A percentile compares a stretch with the other conserved stretches of the same genome.
Evolutionary conservation across 2,329 filamentous ascomycete genomes (phyloP).

Genomic region (Neonectria neomacrospora): DNA sequence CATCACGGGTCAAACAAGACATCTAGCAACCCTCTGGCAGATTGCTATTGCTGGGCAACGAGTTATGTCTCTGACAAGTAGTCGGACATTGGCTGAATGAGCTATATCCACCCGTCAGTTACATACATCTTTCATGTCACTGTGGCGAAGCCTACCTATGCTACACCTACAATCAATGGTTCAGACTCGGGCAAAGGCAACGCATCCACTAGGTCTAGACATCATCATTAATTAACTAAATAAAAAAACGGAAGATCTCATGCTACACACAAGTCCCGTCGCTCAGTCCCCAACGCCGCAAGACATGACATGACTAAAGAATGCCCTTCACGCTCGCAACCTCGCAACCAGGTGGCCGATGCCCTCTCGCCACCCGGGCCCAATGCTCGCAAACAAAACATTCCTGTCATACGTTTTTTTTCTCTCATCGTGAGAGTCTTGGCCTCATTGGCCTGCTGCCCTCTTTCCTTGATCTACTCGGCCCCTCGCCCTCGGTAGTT

Average conservation of each 20-base stretch:
- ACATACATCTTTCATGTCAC: not conserved
- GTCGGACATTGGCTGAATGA: not conserved
- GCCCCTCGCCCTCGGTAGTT: slow-evolving; percentile 61
- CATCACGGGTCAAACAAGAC: not conserved
- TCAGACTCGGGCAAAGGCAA: not conserved
- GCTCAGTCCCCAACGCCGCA: slow-evolving; percentile 22
- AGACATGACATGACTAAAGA: slow-evolving; percentile 22
- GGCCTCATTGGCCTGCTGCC: slow-evolving; percentile 24
- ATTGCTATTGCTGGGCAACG: not conserved
- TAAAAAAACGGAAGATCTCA: slow-evolving; percentile 11
- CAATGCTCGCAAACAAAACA: slow-evolving; percentile 36
- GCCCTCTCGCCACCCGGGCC: slow-evolving; percentile 20
- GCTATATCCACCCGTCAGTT: not conserved
- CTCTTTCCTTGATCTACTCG: slow-evolving; percentile 34
- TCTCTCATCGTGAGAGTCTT: slow-evolving; percentile 40
- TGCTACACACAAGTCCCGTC: slow-evolving; percentile 9
- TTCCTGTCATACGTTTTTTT: slow-evolving; percentile 39
- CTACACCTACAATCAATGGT: not conserved
- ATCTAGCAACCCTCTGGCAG: not conserved
- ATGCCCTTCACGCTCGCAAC: slow-evolving; percentile 30
- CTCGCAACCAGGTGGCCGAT: slow-evolving; percentile 26
- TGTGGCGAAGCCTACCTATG: not conserved
- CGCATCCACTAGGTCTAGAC: slow-evolving; percentile 15
- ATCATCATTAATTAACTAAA: slow-evolving; percentile 21
- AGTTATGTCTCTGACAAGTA: not conserved